Evolutionary conservation across 257 asterid genomes (phyloP), one percentile per base, ranked within the genome.

Genomic region (Salvia miltiorrhiza): DNA sequence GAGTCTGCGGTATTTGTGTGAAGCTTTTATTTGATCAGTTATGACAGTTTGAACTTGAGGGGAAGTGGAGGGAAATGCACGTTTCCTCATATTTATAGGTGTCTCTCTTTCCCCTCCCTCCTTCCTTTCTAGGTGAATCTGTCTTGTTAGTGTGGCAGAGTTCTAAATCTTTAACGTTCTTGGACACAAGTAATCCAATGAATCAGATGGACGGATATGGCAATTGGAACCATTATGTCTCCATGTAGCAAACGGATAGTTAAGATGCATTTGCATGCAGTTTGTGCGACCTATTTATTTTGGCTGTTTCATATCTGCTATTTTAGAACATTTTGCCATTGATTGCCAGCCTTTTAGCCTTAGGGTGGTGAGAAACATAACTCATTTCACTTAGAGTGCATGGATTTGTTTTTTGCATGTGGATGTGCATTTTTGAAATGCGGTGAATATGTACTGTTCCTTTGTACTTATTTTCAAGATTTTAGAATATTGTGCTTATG

Each of bases 1-100:
- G 60, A 72, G 73, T 56, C 65, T 60, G 79, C 56, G 7, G 32
- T 44, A 23, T 13, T 19, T 47, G 72, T 63, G 62, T 71, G 65
- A 24, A 73, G 70, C 41, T 63, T 55, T 17, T 44, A 48, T 72
- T 50, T 59, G 77, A 47, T 73, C 37, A 28, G 44, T 33, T 39
- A 53, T 68, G 77, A 58, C 43, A 61, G 71, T 79, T 24, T 69
- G 30, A 23, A 52, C 65, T 5, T 41, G 44, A 32, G 50, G 65
- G 28, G 39, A 44, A 62, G 33, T 48, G 23, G 53, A 16, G 35
- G 48, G 7, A 71, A 30, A 65, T 14, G 40, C 26, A 12, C 53
- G 56, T 70, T 45, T 21, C 17, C 4, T 24, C 13, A 24, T 23
- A 71, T 17, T 66, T 66, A 14, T 30, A 17, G 59, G 53, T 7